Percentiles rank a stretch among this genome's conserved stretches.
Evolutionary conservation across 1,284 basidiomycete genomes (phyloP).

Genomic region (Porogramme epimiltina): DNA sequence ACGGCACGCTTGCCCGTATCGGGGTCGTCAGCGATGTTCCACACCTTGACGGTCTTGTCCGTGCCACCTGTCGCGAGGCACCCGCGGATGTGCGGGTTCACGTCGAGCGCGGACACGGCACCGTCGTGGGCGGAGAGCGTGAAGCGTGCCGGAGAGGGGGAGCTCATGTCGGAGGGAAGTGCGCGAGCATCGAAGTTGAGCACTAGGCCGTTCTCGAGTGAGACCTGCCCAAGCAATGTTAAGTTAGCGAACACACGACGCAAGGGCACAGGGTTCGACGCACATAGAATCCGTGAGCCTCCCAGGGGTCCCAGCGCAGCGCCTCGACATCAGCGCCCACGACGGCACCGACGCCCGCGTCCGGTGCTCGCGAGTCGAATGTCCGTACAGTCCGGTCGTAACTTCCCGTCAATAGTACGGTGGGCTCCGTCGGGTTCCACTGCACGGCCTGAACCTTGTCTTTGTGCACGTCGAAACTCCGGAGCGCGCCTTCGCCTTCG

Average conservation of each 20-base stretch:
- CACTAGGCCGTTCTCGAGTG: constrained; percentile 90
- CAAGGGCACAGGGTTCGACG: no score
- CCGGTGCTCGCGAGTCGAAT: constrained; percentile 89
- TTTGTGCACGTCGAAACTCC: constrained; percentile 88
- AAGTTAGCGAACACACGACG: not conserved
- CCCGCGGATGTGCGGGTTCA: constrained; percentile 90
- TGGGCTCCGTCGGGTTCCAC: constrained; percentile 90
- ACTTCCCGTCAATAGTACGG: constrained; percentile 88
- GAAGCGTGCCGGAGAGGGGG: constrained; percentile 74
- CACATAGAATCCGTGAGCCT: constrained; percentile 85
- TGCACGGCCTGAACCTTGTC: constrained; percentile 98
- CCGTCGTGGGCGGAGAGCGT: constrained; percentile 95
- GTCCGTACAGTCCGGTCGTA: constrained; percentile 93
- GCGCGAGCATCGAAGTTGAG: constrained; percentile 91
- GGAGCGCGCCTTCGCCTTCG: constrained; percentile 66
- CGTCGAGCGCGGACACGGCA: constrained; percentile 89
- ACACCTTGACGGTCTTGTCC: constrained; percentile 93
- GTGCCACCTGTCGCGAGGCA: constrained; percentile 92
- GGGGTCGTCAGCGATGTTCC: constrained; percentile 82
- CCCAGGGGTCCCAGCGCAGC: constrained; percentile 96
- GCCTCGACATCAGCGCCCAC: constrained; percentile 93
- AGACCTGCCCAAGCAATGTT: no score
- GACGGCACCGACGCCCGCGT: constrained; percentile 74
- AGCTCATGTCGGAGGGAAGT: constrained; percentile 65
- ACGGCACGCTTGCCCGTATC: constrained; percentile 74